Base-by-base conservation (phyloP, 2,329 filamentous ascomycete genomes). In the Xylaria digitata region DNA sequence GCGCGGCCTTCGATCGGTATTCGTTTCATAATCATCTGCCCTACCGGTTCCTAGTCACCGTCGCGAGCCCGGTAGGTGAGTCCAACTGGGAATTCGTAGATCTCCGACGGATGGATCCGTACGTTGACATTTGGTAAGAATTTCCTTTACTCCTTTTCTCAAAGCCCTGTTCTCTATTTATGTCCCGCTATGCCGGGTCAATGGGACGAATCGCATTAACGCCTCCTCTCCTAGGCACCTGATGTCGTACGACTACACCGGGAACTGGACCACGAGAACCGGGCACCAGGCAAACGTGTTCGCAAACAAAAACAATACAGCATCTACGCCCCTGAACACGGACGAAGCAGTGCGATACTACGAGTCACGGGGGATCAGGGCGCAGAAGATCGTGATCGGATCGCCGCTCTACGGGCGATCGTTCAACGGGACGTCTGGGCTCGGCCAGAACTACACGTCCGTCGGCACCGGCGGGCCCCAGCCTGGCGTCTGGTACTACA, bases 391-490 rank as follows among this genome's bases (percentile, higher is more conserved):
- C 57, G 85, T 92, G 6, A 79, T 96, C 37, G 92, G 92, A 0
- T 86, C 95, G 80, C 92, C 93, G 0, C 83, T 96, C 0, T 96
- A 95, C 75, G 93, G 92, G 0, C 89, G 92, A n/a, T 85, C 89
- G 0, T 96, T 96, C 74, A 81, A 84, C 57, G 82, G 86, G 50
- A 95, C 93, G 0, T 78, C 83, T 5, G 92, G 92, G 0, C 83
- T 90, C 0, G 93, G 92, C 0, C 80, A 84, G 70, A 75, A 85
- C 0, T 96, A 85, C 79, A 82, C 74, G 5, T 90, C 91, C 11
- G 80, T 90, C 15, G 92, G 91, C 0, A 76, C 81, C 19, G 91
- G 90, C 0, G 76, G 79, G 1, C 69, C 78, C 23, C 87, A 92
- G 76, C 76, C 84, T 1, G 91, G 91, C 4, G 76, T 80, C 9